A percentile compares a stretch with the other conserved stretches of the same genome.
phyloP scores from a whole-genome alignment of 169 alveolate species.

The Eimeria necatrix region DNA sequence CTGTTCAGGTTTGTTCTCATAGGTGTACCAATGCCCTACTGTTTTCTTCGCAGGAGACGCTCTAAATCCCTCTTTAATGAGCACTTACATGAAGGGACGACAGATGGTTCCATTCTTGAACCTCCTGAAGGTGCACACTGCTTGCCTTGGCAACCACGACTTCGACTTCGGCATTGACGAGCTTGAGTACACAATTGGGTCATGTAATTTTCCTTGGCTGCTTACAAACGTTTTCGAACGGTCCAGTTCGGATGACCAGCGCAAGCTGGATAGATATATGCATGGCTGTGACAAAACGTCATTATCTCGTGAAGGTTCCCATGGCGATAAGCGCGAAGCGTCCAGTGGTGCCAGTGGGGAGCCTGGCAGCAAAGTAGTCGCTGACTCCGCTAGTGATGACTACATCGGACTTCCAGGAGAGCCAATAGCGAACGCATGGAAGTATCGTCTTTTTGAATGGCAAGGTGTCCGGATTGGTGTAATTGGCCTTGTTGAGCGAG shows the following conservation, averaged over 20 bases:
- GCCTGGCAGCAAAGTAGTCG: background rate
- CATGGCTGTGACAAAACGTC: background rate
- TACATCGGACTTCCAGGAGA: constrained; percentile 79
- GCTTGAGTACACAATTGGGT: constrained; percentile 87
- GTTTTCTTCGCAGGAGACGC: constrained; percentile 90
- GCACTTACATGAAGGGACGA: constrained; percentile 91
- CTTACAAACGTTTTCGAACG: constrained; percentile 88
- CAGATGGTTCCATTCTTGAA: constrained; percentile 90
- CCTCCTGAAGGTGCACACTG: constrained; percentile 89
- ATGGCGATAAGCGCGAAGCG: background rate
- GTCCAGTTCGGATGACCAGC: constrained; percentile 79
- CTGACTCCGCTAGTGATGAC: constrained; percentile 69
- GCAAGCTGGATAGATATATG: constrained; percentile 39
- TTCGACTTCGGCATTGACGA: constrained; percentile 93
- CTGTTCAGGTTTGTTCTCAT: background rate
- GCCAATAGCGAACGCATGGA: constrained; percentile 89
- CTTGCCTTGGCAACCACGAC: constrained; percentile 97
- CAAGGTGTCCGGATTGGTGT: constrained; percentile 91
- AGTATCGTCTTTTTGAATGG: constrained; percentile 87
- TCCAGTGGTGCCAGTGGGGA: background rate
- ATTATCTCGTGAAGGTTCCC: background rate
- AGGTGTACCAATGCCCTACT: background rate
- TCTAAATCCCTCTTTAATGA: constrained; percentile 94
- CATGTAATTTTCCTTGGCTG: constrained; percentile 91
- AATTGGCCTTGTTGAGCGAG: constrained; percentile 93